Base-by-base conservation (phyloP, 176 grass and related monocot genomes). In the Oryza rufipogon region DNA sequence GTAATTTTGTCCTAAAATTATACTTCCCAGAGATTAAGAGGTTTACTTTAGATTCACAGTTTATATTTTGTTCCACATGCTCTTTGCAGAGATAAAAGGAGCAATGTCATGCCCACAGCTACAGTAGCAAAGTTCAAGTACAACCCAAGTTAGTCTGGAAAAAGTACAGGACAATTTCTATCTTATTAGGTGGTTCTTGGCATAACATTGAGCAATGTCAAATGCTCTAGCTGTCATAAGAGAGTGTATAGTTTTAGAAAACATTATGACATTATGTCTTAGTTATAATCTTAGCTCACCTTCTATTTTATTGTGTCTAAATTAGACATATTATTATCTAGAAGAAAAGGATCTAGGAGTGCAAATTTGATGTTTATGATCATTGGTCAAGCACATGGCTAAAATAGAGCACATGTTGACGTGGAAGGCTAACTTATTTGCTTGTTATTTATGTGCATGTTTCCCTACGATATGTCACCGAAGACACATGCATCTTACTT, bases 11-110 rank as follows among this genome's bases (percentile, higher is more conserved):
- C 9, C 1, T 9, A 49, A 23, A 72, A 3, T 39, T 45, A 0
- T 11, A 73, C 25, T 41, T 20, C 16, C 9, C 5, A 36, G 4
- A 39, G 2, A 9, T 19, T 47, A 34, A 4, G 30, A 66, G 15
- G 0, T 46, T 78, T 30, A 68, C 13, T 58, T 68, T 16, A 1
- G 3, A 61, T 70, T 0, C 9, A 1, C 26, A 23, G 20, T 11
- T 42, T 11, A 16, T 44, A 11, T 66, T 73, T 74, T 16, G 6
- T 45, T 9, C 33, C 0, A 46, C 20, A 68, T 75, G 11, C 69
- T 83, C 0, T 84, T 74, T 30, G 6, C 41, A 80, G 80, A 84
- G 32, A 33, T 26, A 52, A 83, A 68, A 49, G 22, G 28, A 80
- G 41, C 3, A n/a, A 81, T 19, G 11, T 1, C 49, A 44, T 20